phyloP scores from a whole-genome alignment of 225 moss, liverwort and hornwort species.

The Bryum argenteum region DNA sequence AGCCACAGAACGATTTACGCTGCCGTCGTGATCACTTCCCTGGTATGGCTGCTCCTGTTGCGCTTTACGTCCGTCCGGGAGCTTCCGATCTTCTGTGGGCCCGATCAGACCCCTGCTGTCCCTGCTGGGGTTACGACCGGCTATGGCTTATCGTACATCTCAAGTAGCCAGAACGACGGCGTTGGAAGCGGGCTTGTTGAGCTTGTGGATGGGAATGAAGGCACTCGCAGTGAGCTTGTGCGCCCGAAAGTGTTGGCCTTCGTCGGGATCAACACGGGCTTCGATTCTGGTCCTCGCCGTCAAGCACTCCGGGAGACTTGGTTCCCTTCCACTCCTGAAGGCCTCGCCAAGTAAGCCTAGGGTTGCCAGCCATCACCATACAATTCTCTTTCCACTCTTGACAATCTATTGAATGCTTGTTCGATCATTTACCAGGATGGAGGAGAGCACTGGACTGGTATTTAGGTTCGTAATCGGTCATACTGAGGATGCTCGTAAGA shows the following conservation, averaged over 20 bases:
- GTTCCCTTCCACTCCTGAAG: conserved; percentile 69
- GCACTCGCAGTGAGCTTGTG: conserved; percentile 34
- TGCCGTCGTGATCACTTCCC: conserved; percentile 41
- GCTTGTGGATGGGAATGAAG: conserved; percentile 37
- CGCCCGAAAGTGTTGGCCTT: conserved; percentile 74
- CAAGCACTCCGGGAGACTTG: conserved; percentile 79
- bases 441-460: conserved; percentile 69
- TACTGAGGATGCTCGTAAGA: conserved; percentile 56
- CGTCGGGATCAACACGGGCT: conserved; percentile 96
- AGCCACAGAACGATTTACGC: conserved; percentile 29
- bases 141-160: conserved; percentile 42
- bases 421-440: conserved; percentile 52
- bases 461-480: conserved; percentile 92
- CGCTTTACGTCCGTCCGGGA: conserved; percentile 33
- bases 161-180: conserved; percentile 43
- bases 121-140: background rate
- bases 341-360: conserved; percentile 49
- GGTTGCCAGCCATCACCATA: background rate
- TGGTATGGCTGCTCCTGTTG: conserved; percentile 50
- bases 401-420: background rate
- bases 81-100: conserved; percentile 45
- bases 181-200: conserved; percentile 44
- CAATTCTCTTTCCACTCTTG: no score
- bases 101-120: background rate
- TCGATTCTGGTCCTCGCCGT: conserved; percentile 74